Base-by-base conservation (phyloP, 129 eudicot genomes). In the Apium graveolens region DNA sequence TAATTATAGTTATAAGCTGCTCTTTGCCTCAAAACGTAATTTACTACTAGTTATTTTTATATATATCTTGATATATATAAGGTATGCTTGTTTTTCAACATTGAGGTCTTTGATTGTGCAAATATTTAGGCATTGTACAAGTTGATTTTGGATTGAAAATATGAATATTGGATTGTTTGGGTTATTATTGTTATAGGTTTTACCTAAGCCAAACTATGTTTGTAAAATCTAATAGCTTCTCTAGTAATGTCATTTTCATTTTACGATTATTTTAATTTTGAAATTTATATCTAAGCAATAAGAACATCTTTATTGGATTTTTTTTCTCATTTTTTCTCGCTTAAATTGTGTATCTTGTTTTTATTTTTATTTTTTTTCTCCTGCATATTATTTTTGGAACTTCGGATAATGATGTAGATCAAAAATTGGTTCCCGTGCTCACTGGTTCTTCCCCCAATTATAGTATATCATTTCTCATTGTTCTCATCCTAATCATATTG, bases 51-150 rank as follows among this genome's bases (percentile, higher is more conserved):
- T n/a, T n/a, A n/a, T n/a, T n/a, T n/a, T n/a, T n/a, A n/a, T n/a
- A n/a, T n/a, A n/a, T n/a, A n/a, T n/a, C n/a, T n/a, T n/a, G n/a
- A n/a, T n/a, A n/a, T n/a, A n/a, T n/a, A n/a, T 38, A 92, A 92
- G 97, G 97, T 92, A 88, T 57, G 82, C 24, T 78, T 13, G 62
- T 75, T 32, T 76, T 66, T 74, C 31, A 41, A 41, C 76, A 41
- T n/a, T 72, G 51, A 24, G 5, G 4, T 44, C 12, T 42, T 24
- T 75, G 43, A 27, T 48, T 69, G 26, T 69, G 26, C 37, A 41
- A 69, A 18, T 21, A 27, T 69, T 46, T 44, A 68, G 76, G 38
- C 29, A 16, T 62, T 32, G 24, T 65, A 5, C 34, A 24, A 18
- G 74, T 37, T n/a, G 5, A 38, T 65, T 11, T 63, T 39, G 35